Percentiles rank a stretch among this genome's conserved stretches.
phyloP scores from a whole-genome alignment of 148 eudicot genomes.

The Fagopyrum esculentum region DNA sequence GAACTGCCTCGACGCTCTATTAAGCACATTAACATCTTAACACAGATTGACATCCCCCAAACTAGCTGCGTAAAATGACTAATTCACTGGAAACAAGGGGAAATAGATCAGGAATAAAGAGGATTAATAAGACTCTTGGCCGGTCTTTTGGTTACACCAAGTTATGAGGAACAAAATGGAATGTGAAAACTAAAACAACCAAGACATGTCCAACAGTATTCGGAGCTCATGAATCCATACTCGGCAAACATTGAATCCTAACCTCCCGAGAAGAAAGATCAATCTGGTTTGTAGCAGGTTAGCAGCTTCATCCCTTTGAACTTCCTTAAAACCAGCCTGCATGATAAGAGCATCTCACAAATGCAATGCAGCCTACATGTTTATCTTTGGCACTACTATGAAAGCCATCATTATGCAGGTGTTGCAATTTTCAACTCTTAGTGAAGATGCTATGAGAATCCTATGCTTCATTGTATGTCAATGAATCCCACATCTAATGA shows the following conservation, averaged over 20 bases:
- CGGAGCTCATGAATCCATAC: not conserved
- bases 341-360: not conserved
- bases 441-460: not conserved
- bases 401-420: not conserved
- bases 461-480: not conserved
- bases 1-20: too few species aligned
- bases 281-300: not conserved
- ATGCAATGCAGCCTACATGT: not conserved
- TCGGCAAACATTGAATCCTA: not conserved
- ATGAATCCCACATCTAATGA: not conserved
- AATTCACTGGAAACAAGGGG: not conserved
- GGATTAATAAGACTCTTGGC: not conserved
- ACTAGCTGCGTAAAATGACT: not conserved
- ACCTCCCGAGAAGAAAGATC: not conserved
- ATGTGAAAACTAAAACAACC: not conserved
- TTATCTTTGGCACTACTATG: not conserved
- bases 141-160: not conserved
- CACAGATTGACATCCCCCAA: not conserved
- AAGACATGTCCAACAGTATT: not conserved
- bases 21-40: too few species aligned
- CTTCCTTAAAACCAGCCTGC: conserved; percentile 1
- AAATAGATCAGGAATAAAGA: not conserved
- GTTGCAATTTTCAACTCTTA: not conserved
- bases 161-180: not conserved
- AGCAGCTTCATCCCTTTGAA: not conserved